Conservation (phyloP, 176 grass and related monocot genomes). For the Hsuehochloa calcarea region DNA sequence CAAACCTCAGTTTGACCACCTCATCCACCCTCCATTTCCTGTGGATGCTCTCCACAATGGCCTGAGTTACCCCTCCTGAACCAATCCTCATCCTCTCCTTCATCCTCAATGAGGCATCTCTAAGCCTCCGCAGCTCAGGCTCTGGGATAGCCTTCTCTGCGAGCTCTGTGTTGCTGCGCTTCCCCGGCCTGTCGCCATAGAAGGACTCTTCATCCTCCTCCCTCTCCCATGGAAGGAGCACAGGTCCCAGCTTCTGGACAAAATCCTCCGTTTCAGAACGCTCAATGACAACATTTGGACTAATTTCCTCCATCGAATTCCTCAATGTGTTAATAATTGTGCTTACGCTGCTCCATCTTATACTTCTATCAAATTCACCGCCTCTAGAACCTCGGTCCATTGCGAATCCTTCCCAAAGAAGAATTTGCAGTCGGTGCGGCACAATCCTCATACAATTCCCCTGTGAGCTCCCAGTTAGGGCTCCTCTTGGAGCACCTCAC, state of each 20-base stretch:
- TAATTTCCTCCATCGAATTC: slow-evolving; percentile 36
- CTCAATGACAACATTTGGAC: slow-evolving; percentile 13
- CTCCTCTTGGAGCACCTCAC: not conserved
- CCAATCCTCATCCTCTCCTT: slow-evolving; percentile 92
- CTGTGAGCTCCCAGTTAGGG: not conserved
- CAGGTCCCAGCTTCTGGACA: slow-evolving; percentile 41
- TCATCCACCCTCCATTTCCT: slow-evolving; percentile 72
- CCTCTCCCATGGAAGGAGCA: slow-evolving; percentile 76
- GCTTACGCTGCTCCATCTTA: slow-evolving; percentile 6
- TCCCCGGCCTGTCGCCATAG: not conserved
- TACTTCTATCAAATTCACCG: not conserved
- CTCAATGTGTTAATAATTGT: slow-evolving; percentile 50
- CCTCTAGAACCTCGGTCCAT: not conserved
- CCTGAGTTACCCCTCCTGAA: slow-evolving; percentile 75
- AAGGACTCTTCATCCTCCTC: slow-evolving; percentile 22
- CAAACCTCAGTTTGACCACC: slow-evolving; percentile 88
- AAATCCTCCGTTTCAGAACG: slow-evolving; percentile 20
- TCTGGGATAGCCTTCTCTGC: slow-evolving; percentile 83
- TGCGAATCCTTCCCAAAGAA: slow-evolving; percentile 17
- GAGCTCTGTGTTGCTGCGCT: slow-evolving; percentile 56
- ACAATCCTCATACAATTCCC: slow-evolving; percentile 3
- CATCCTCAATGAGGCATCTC: slow-evolving; percentile 73
- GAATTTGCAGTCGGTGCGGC: not conserved
- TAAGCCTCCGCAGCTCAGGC: slow-evolving; percentile 68
- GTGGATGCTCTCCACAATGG: slow-evolving; percentile 70